Evolutionary conservation across 139 green algal species (phyloP).

Genomic region (Closterium sp.): DNA sequence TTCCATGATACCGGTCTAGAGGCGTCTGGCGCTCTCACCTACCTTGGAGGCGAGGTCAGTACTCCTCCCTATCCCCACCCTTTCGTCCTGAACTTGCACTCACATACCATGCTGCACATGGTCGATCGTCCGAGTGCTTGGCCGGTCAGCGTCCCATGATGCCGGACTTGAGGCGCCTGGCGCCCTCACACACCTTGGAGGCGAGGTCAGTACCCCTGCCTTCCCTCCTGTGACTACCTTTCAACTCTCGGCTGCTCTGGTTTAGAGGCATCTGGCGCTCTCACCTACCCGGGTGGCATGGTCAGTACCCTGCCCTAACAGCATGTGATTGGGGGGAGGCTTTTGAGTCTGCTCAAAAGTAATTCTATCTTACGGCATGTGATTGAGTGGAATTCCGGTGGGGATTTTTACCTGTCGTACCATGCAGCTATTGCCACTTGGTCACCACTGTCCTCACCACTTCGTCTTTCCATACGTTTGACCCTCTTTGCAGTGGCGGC

Average conservation of each 20-base stretch:
- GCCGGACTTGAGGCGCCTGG: constrained; percentile 59
- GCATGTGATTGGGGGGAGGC: too few species aligned
- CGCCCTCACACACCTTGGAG: constrained; percentile 52
- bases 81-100: neutral
- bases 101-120: too few species aligned
- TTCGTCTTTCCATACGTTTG: too few species aligned
- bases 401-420: too few species aligned
- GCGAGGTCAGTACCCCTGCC: constrained; percentile 32
- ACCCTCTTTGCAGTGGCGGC: constrained; percentile 73
- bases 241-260: neutral
- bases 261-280: constrained; percentile 40
- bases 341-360: too few species aligned
- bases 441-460: too few species aligned
- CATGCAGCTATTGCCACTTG: too few species aligned
- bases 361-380: too few species aligned
- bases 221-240: neutral
- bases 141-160: constrained; percentile 87
- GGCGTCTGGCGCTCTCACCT: constrained; percentile 36
- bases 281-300: constrained; percentile 53
- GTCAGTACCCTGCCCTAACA: neutral
- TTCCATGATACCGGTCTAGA: constrained; percentile 86
- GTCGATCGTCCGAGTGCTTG: too few species aligned
- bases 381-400: too few species aligned
- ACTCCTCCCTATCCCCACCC: neutral
- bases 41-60: constrained; percentile 55